Evolutionary conservation across 2,329 filamentous ascomycete species (phyloP).

Genomic region (Blastomyces gilchristii): DNA sequence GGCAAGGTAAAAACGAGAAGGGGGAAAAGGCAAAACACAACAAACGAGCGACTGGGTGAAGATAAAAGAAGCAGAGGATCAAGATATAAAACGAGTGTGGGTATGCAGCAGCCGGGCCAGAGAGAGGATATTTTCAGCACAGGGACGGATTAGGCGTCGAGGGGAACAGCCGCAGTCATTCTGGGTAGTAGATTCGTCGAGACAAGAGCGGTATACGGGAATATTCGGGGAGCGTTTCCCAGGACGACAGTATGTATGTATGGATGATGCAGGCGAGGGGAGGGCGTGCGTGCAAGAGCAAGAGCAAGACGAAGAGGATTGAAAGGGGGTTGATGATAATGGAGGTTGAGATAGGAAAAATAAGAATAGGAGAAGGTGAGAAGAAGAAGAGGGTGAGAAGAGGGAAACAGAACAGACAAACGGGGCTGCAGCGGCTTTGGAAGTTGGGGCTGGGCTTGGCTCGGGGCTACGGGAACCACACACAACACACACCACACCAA

Average conservation of each 20-base stretch:
- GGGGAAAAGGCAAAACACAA: background rate
- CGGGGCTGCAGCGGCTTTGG: no score
- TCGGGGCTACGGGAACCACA: no score
- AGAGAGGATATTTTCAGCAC: background rate
- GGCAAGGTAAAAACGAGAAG: constrained; percentile 4
- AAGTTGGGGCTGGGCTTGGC: no score
- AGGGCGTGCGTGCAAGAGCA: background rate
- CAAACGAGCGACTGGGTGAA: constrained; percentile 6
- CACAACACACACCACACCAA: no score
- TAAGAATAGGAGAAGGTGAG: no score
- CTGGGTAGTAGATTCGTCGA: no score
- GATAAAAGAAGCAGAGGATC: background rate
- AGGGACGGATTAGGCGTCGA: background rate
- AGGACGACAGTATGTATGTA: background rate
- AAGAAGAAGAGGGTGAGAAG: no score
- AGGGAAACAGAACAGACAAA: background rate
- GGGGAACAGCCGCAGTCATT: background rate
- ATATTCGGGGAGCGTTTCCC: background rate
- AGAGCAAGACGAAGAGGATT: background rate
- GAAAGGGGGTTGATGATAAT: no score
- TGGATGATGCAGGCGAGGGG: background rate
- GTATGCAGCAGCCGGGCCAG: background rate
- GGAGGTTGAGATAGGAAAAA: background rate
- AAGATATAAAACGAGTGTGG: background rate
- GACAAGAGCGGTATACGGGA: no score